Evolutionary conservation across 192 early-diverging fungal genomes (phyloP).

Genomic region (Dissophora globulifera): DNA sequence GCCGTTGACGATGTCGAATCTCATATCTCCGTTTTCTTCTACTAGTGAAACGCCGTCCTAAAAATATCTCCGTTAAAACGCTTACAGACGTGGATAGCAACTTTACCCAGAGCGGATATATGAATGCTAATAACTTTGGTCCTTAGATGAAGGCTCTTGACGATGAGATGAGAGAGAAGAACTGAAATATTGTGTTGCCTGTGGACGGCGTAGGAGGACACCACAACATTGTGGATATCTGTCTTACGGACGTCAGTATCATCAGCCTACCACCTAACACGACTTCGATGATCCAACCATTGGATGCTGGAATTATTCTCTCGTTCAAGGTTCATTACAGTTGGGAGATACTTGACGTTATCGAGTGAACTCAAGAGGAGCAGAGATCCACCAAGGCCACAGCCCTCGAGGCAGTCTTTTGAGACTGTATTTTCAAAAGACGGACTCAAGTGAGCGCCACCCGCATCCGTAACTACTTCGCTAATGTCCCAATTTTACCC

Average conservation of each 20-base stretch:
- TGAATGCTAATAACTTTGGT: background rate
- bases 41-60: background rate
- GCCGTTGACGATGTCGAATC: background rate
- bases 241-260: background rate
- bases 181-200: background rate
- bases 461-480: constrained; percentile 1
- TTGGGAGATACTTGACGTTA: background rate
- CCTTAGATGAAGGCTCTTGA: background rate
- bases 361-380: background rate
- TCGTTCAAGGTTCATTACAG: constrained; percentile 3
- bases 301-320: constrained; percentile 1
- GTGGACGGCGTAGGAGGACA: constrained; percentile 4
- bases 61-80: background rate
- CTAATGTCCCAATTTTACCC: background rate
- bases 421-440: too few species aligned
- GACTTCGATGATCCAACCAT: background rate
- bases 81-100: background rate
- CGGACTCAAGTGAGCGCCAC: background rate
- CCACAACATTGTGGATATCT: background rate
- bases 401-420: too few species aligned
- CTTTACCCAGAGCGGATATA: background rate
- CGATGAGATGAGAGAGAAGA: background rate
- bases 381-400: too few species aligned
- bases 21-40: background rate
- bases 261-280: constrained; percentile 3